phyloP scores from a whole-genome alignment of 2,329 filamentous ascomycete species.

The Fusarium chlamydosporum region DNA sequence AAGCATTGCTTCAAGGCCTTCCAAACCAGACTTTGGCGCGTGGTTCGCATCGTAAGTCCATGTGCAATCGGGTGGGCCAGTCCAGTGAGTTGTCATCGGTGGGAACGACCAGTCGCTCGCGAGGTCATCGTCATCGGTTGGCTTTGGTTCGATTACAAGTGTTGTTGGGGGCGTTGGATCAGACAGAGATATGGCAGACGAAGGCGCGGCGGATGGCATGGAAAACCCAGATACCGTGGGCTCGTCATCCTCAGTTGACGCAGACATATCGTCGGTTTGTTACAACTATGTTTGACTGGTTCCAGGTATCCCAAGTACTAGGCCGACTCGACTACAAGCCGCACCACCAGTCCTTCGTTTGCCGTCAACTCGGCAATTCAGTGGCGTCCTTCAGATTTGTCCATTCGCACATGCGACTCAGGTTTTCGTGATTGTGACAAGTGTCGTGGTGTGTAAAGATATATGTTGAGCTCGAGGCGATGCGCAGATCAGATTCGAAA shows the following conservation, averaged over 20 bases:
- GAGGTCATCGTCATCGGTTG: slow-evolving; percentile 43
- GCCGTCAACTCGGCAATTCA: slow-evolving; percentile 46
- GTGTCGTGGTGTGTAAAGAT: slow-evolving; percentile 11
- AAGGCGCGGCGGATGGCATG: slow-evolving; percentile 38
- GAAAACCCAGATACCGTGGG: slow-evolving; percentile 24
- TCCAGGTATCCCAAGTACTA: slow-evolving; percentile 20
- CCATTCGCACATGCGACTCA: slow-evolving; percentile 44
- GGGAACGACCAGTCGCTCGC: slow-evolving; percentile 50
- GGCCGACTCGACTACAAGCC: slow-evolving; percentile 40
- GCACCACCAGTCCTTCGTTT: slow-evolving; percentile 37
- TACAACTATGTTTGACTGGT: slow-evolving; percentile 20
- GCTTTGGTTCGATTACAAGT: slow-evolving; percentile 29
- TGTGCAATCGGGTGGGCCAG: slow-evolving; percentile 55
- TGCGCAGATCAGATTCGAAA: slow-evolving; percentile 13
- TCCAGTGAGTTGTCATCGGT: slow-evolving; percentile 59
- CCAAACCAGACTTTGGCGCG: slow-evolving; percentile 41
- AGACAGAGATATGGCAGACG: slow-evolving; percentile 33
- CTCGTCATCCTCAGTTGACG: slow-evolving; percentile 38
- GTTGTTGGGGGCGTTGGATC: slow-evolving; percentile 36
- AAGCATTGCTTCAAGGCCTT: slow-evolving; percentile 56
- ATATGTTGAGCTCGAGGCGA: background rate
- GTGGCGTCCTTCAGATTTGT: slow-evolving; percentile 39
- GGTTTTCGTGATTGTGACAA: slow-evolving; percentile 16
- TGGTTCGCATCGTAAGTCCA: slow-evolving; percentile 57
- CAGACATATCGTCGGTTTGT: slow-evolving; percentile 35